These are phyloP conservation scores for Capsaspora owczarzaki DNA, from an alignment of 78 protist genomes.

Conservation along the genomic window DNA sequence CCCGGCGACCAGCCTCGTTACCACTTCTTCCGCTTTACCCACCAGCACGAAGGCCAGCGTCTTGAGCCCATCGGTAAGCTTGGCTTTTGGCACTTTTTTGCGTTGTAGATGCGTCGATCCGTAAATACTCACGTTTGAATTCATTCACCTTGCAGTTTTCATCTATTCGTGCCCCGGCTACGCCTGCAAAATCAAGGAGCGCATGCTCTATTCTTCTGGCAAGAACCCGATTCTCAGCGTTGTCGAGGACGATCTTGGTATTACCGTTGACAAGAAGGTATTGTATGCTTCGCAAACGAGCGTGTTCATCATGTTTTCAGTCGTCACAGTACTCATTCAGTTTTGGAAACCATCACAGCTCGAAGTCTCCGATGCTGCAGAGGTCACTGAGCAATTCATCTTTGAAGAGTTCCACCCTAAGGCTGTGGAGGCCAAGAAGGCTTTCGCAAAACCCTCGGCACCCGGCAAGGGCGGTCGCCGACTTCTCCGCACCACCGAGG, in stretches of 20 bases:
- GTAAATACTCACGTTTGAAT: too few relatives aligned
- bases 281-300: not conserved
- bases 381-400: not conserved
- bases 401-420: not conserved
- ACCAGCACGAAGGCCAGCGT: not conserved
- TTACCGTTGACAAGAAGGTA: not conserved
- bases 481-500: not conserved
- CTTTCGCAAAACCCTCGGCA: not conserved
- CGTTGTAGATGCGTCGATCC: not conserved
- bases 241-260: not conserved
- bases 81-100: not conserved
- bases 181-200: not conserved
- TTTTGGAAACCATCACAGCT: not conserved
- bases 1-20: not conserved
- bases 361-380: not conserved
- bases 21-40: not conserved
- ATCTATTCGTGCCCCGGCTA: constrained; percentile 12
- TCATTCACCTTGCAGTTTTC: not conserved
- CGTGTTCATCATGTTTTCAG: not conserved
- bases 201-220: constrained; percentile 16
- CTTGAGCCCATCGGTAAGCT: not conserved
- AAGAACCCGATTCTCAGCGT: not conserved
- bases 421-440: not conserved
- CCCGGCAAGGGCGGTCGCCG: constrained; percentile 16
- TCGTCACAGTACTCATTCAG: not conserved